phyloP scores from a whole-genome alignment of 2,329 filamentous ascomycete species.

The Pestalotiopsis sp. region DNA sequence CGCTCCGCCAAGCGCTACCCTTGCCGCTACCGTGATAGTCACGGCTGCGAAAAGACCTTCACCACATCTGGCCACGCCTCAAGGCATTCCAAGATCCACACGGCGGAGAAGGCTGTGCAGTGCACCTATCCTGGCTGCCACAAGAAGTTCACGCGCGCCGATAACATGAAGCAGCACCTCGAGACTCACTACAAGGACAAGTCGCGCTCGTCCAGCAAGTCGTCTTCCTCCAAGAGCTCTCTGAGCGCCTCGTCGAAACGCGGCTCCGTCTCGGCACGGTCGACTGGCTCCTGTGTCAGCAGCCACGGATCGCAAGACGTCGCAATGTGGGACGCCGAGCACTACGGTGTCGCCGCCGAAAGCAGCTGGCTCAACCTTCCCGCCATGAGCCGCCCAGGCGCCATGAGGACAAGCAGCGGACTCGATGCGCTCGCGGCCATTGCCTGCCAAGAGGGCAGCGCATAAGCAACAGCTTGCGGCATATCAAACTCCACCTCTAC shows the following conservation, averaged over 20 bases:
- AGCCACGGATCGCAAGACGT: slow-evolving; percentile 31
- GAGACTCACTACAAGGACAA: slow-evolving; percentile 74
- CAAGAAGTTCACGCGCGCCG: slow-evolving; percentile 80
- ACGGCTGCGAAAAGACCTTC: slow-evolving; percentile 77
- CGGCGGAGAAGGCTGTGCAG: slow-evolving; percentile 75
- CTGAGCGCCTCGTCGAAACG: slow-evolving; percentile 28
- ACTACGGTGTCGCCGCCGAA: slow-evolving; percentile 37
- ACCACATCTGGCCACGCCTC: slow-evolving; percentile 86
- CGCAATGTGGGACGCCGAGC: slow-evolving; percentile 45
- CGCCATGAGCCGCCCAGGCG: slow-evolving; percentile 46
- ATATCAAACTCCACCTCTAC: neutral
- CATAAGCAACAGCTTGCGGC: neutral
- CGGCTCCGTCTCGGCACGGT: slow-evolving; percentile 34
- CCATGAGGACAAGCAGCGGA: slow-evolving; percentile 51
- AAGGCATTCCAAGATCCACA: slow-evolving; percentile 83
- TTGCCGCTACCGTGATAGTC: slow-evolving; percentile 72
- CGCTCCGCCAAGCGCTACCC: slow-evolving; percentile 69
- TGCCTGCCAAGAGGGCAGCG: slow-evolving; percentile 49
- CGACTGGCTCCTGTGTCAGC: slow-evolving; percentile 34
- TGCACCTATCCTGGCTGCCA: slow-evolving; percentile 71
- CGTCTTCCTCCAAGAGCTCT: slow-evolving; percentile 28
- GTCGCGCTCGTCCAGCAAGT: slow-evolving; percentile 43
- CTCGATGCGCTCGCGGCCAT: slow-evolving; percentile 59
- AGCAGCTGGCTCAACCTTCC: slow-evolving; percentile 49
- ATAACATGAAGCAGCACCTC: slow-evolving; percentile 88